phyloP scores from a whole-genome alignment of 2,329 filamentous ascomycete genomes.

The Colletotrichum sp. region DNA sequence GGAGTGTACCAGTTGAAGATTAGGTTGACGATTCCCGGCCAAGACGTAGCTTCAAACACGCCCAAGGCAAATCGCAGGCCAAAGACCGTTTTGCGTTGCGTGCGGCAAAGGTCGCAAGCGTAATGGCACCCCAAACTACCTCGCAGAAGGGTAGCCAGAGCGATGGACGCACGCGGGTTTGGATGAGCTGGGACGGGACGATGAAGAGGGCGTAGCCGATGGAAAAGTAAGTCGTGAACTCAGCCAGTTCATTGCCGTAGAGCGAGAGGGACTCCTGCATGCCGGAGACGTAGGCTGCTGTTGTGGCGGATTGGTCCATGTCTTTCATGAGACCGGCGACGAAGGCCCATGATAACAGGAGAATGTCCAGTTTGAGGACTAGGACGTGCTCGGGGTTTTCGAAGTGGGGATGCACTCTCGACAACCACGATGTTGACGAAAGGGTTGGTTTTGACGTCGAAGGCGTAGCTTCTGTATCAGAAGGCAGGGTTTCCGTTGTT shows the following conservation, averaged over 20 bases:
- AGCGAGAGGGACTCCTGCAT: constrained; percentile 28
- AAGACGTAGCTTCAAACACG: constrained; percentile 41
- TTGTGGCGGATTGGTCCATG: constrained; percentile 32
- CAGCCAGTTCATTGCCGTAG: constrained; percentile 26
- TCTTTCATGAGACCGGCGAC: constrained; percentile 27
- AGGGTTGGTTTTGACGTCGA: neutral
- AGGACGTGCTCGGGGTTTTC: constrained; percentile 29
- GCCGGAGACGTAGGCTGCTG: constrained; percentile 26
- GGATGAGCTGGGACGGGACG: constrained; percentile 31
- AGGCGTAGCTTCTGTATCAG: neutral
- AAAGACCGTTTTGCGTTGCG: constrained; percentile 34
- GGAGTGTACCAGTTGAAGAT: constrained; percentile 48
- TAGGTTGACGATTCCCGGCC: constrained; percentile 45
- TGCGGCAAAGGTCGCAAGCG: neutral
- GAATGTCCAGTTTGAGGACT: constrained; percentile 30
- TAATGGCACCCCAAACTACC: constrained; percentile 16
- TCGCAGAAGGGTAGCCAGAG: constrained; percentile 47
- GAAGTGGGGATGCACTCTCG: constrained; percentile 32
- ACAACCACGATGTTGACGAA: constrained; percentile 26
- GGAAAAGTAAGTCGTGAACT: constrained; percentile 24
- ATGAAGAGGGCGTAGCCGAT: constrained; percentile 27
- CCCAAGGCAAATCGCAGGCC: constrained; percentile 46
- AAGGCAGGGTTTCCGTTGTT: neutral
- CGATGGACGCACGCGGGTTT: constrained; percentile 45
- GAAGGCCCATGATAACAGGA: constrained; percentile 22